These are phyloP conservation scores for Silene noctiflora DNA, from an alignment of 179 eudicot species.

Conservation along the genomic window DNA sequence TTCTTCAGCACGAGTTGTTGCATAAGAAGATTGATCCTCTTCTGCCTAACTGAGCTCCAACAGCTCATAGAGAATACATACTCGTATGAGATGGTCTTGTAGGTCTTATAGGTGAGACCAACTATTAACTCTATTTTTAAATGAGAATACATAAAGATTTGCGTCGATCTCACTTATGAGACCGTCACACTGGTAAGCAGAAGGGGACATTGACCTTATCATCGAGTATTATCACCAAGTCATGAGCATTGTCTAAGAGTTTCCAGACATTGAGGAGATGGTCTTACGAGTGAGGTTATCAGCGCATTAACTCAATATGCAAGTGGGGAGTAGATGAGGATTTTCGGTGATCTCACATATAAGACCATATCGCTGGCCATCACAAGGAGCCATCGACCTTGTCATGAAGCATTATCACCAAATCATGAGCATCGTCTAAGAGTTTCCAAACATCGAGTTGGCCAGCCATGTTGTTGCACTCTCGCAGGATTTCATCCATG, in stretches of 20 bases:
- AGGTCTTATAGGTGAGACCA: too few species aligned
- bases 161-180: background rate
- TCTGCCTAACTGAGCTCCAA: background rate
- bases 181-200: background rate
- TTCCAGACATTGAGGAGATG: conserved; percentile 71
- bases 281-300: too few species aligned
- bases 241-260: conserved; percentile 77
- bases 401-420: conserved; percentile 81
- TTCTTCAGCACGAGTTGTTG: background rate
- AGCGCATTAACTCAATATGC: too few species aligned
- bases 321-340: too few species aligned
- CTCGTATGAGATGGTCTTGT: too few species aligned
- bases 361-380: background rate
- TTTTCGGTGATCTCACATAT: too few species aligned
- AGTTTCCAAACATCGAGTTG: conserved; percentile 94
- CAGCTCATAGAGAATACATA: background rate
- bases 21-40: background rate
- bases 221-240: conserved; percentile 36
- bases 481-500: conserved; percentile 93
- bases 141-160: background rate
- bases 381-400: conserved; percentile 39
- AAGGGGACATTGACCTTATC: conserved; percentile 46
- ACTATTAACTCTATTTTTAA: too few species aligned
- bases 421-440: conserved; percentile 70
- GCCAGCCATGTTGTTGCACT: conserved; percentile 89